phyloP scores from a whole-genome alignment of 1,284 basidiomycete genomes.

The Apiotrichum sp. region DNA sequence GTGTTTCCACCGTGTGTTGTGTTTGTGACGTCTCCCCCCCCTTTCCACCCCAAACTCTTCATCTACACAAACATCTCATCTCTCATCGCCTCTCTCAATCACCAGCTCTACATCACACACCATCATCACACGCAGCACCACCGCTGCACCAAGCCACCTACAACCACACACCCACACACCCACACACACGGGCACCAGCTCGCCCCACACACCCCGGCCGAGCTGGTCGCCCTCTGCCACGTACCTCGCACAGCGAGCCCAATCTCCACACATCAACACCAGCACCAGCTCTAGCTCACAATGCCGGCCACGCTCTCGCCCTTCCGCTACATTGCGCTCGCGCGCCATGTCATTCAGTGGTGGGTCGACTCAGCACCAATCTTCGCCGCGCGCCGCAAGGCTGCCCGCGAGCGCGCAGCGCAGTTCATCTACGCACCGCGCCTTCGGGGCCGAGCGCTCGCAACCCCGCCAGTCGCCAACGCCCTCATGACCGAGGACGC shows the following conservation, averaged over 20 bases:
- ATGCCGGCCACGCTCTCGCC: constrained; percentile 40
- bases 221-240: constrained; percentile 6
- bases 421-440: constrained; percentile 13
- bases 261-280: not conserved
- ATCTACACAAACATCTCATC: not conserved
- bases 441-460: not conserved
- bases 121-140: not conserved
- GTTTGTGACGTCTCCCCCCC: no score
- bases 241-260: no score
- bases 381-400: constrained; percentile 21
- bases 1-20: no score
- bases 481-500: not conserved
- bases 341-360: constrained; percentile 35
- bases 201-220: not conserved
- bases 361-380: constrained; percentile 33
- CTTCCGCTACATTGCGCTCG: constrained; percentile 38
- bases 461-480: not conserved
- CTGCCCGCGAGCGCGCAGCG: constrained; percentile 16
- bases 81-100: not conserved
- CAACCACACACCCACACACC: not conserved
- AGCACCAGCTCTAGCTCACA: not conserved
- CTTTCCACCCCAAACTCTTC: not conserved
- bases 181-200: constrained; percentile 6
- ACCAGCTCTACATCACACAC: not conserved
- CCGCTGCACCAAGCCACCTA: not conserved